phyloP scores from a whole-genome alignment of 192 early-diverging fungal genomes.

The Coemansia sp. region DNA sequence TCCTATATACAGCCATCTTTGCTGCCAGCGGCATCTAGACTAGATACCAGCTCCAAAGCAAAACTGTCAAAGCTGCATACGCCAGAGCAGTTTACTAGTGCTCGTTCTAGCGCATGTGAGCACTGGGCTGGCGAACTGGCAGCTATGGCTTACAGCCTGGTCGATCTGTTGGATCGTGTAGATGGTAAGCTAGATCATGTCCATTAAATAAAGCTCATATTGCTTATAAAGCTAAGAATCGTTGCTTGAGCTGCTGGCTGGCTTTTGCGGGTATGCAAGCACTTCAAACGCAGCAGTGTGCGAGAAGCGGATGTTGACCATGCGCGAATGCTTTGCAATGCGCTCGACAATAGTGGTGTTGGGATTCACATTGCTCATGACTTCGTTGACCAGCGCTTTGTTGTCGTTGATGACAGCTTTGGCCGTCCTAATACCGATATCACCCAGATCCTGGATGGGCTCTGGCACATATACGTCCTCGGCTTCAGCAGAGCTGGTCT shows the following conservation, averaged over 20 bases:
- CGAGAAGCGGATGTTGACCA: conserved; percentile 31
- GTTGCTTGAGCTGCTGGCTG: too few species aligned
- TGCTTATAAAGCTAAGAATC: not conserved
- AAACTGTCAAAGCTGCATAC: too few species aligned
- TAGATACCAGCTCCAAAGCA: not conserved
- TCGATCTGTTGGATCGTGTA: conserved; percentile 22
- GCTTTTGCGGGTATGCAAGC: conserved; percentile 3
- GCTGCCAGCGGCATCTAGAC: conserved; percentile 3
- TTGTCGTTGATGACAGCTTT: conserved; percentile 15
- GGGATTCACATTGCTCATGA: conserved; percentile 11
- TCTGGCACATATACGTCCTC: conserved; percentile 1
- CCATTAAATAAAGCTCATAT: not conserved
- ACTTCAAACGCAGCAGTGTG: conserved; percentile 12
- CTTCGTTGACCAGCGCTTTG: conserved; percentile 10
- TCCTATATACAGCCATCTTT: not conserved
- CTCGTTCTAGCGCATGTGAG: too few species aligned
- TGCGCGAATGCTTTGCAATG: conserved; percentile 34
- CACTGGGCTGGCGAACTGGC: conserved; percentile 33
- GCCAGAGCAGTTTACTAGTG: too few species aligned
- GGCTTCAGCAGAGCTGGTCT: not conserved
- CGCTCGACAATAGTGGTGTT: conserved; percentile 34
- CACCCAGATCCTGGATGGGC: not conserved
- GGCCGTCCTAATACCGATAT: not conserved
- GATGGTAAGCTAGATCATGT: conserved; percentile 1
- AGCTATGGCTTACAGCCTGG: conserved; percentile 14